A percentile compares a stretch with the other conserved stretches of the same genome.
Evolutionary conservation across 176 grass and related monocot genomes (phyloP).

Genomic region (Echinochloa phyllopogon): DNA sequence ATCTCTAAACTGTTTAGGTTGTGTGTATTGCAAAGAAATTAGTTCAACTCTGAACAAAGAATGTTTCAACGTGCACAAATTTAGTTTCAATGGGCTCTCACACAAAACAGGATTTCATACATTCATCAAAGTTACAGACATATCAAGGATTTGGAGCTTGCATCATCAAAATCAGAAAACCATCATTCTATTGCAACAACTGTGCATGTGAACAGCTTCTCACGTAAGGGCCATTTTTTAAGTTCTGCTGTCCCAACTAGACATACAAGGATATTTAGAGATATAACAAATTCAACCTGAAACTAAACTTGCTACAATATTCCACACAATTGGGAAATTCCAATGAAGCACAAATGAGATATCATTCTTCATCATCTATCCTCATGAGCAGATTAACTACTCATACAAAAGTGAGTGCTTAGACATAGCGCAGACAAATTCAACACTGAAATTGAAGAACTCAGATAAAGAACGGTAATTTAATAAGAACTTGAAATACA

Average conservation of each 20-base stretch:
- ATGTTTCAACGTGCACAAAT: not conserved
- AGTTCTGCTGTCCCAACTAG: constrained; percentile 27
- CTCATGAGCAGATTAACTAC: not conserved
- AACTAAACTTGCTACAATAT: not conserved
- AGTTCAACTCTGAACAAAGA: not conserved
- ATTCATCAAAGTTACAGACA: constrained; percentile 7
- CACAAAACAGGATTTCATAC: not conserved
- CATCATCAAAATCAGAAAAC: not conserved
- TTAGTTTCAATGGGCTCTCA: not conserved
- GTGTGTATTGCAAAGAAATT: not conserved
- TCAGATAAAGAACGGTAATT: not conserved
- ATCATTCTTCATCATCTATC: not conserved
- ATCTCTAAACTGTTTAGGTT: not conserved
- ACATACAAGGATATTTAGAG: constrained; percentile 2
- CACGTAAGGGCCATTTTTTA: constrained; percentile 16
- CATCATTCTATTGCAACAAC: constrained; percentile 6
- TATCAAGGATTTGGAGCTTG: constrained; percentile 2
- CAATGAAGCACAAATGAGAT: not conserved
- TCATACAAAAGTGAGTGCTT: constrained; percentile 10
- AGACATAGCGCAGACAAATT: constrained; percentile 1
- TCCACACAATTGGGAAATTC: not conserved
- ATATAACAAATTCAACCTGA: constrained; percentile 15
- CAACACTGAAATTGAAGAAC: not conserved
- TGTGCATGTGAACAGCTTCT: not conserved
- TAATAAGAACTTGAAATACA: not conserved